Percentiles rank a stretch among this genome's conserved stretches.
phyloP scores from a whole-genome alignment of 176 grass and related monocot species.

The Avena eriantha region DNA sequence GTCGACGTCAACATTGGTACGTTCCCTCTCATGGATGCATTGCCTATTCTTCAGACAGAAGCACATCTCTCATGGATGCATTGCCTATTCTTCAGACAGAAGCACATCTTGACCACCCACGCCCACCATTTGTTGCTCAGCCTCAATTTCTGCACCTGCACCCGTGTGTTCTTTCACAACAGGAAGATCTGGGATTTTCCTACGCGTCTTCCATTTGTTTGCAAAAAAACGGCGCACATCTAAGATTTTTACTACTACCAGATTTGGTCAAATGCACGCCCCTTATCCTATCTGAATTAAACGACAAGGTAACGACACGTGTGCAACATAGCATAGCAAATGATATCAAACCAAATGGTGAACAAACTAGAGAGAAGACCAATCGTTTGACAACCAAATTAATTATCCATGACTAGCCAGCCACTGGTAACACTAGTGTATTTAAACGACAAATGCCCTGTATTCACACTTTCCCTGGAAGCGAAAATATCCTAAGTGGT shows the following conservation, averaged over 20 bases:
- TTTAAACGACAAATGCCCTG: neutral
- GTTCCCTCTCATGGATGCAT: no score
- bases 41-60: no score
- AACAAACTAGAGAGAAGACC: neutral
- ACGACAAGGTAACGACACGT: neutral
- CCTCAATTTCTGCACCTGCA: neutral
- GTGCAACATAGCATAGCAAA: neutral
- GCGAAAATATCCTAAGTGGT: neutral
- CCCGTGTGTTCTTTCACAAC: neutral
- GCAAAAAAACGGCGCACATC: no score
- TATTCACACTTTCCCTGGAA: slow-evolving; percentile 28
- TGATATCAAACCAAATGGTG: neutral
- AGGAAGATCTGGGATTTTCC: no score
- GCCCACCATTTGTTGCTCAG: no score
- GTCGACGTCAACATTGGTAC: no score
- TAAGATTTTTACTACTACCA: neutral
- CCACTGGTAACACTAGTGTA: neutral
- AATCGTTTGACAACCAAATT: neutral
- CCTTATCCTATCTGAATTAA: neutral
- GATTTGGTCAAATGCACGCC: neutral
- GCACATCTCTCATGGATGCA: no score
- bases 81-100: neutral
- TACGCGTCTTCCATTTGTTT: no score
- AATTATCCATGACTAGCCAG: neutral
- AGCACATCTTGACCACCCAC: no score